A percentile compares a stretch with the other conserved stretches of the same genome.
Conservation (phyloP, 768 basidiomycete genomes). For the Lanmaoa pseudosensibilis region DNA sequence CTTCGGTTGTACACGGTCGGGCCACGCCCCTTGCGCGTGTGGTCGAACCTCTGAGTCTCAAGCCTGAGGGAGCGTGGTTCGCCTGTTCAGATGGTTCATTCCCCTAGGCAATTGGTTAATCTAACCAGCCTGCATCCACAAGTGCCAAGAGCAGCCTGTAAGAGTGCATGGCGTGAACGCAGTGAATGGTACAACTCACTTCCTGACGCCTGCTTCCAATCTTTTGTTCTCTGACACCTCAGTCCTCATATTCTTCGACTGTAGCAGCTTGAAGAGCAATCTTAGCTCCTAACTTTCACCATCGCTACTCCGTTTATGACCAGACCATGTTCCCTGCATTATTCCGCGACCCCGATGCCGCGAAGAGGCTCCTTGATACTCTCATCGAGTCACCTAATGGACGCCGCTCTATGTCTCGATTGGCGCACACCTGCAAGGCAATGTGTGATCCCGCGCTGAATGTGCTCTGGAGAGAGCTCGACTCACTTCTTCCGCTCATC, state of each 20-base stretch:
- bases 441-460: conserved; percentile 70
- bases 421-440: conserved; percentile 73
- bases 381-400: conserved; percentile 62
- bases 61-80: conserved; percentile 27
- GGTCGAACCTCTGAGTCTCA: conserved; percentile 22
- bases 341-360: conserved; percentile 62
- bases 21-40: conserved; percentile 32
- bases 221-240: conserved; percentile 40
- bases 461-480: conserved; percentile 75
- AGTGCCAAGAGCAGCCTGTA: conserved; percentile 29
- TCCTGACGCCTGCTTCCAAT: conserved; percentile 35
- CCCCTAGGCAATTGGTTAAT: conserved; percentile 24
- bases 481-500: conserved; percentile 70
- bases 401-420: conserved; percentile 63
- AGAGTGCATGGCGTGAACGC: conserved; percentile 45
- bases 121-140: conserved; percentile 33
- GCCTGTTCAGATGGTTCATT: conserved; percentile 25
- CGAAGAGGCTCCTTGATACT: conserved; percentile 50
- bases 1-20: conserved; percentile 18
- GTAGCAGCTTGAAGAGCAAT: conserved; percentile 30
- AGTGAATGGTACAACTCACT: conserved; percentile 40
- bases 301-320: conserved; percentile 44
- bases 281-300: conserved; percentile 33
- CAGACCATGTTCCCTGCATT: conserved; percentile 54
- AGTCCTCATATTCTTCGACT: conserved; percentile 34